Base-by-base conservation (phyloP, 176 grass and related monocot genomes). In the Cenchrus fungigraminus region DNA sequence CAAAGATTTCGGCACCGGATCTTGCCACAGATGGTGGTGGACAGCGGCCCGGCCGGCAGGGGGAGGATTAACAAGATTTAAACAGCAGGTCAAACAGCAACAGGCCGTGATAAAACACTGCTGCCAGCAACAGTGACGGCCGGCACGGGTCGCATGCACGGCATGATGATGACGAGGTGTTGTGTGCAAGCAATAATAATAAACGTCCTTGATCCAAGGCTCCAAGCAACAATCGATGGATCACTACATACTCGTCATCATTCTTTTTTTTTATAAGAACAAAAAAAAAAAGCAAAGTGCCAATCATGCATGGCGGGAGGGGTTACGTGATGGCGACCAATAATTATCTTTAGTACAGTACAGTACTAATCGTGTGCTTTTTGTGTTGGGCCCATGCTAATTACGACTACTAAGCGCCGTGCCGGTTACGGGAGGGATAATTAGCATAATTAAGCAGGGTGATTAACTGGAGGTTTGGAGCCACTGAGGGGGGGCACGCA, bases 121-220 rank as follows among this genome's bases (percentile, higher is more conserved):
- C 13, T 63, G 56, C 7, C 6, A 10, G 71, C 71, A 74, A 74
- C 28, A 77, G 50, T 9, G 53, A 73, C 81, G 71, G 82, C 76
- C 58, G 75, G 15, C 63, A 74, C 51, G 67, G 62, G 80, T 69
- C 16, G 68, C 84, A 75, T 81, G 65, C 65, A 44, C 29, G 7
- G 28, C 58, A n/a, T 69, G 68, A 5, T 44, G 22, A 51, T 83
- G 84, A 83, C 22, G 59, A 69, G 60, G 54, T 69, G 85, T 84
- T 69, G 80, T 87, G 85, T 87, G 80, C 85, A 87, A 91, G 69
- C 80, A 70, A 59, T 11, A 42, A 3, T 45, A 44, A 60, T 69
- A 20, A 73, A 53, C 25, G 20, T 9, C 49, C 4, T 8, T 53
- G 12, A 8, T 52, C 71, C 71, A 73, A 9, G 12, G 19, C 71